Evolutionary conservation across 257 asterid genomes (phyloP), one percentile per base, ranked within the genome.

Genomic region (Solanum tarijense): DNA sequence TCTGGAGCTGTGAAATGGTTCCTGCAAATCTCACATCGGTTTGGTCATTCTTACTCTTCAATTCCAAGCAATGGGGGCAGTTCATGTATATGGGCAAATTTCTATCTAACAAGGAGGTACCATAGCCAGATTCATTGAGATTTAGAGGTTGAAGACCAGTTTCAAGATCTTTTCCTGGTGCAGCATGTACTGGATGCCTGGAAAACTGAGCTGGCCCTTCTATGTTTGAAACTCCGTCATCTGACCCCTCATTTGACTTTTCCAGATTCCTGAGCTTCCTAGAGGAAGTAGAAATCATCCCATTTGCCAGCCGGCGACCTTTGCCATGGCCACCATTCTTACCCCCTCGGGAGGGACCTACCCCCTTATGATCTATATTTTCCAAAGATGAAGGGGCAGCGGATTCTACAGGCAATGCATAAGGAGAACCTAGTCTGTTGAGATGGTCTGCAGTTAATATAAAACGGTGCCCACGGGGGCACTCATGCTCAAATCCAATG

Each of bases 381-480:
- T 91, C 96, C 84, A 83, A 60, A 55, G 93, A 87, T 41, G 90
- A 86, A 73, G 91, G 88, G 41, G 79, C 88, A 83, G 27, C 58
- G 58, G 92, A 90, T 87, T 96, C 98, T 91, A 93, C 96, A 21
- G 93, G 90, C 86, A 87, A 88, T 35, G 93, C 87, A 91, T 90
- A 94, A 27, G 93, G 89, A 52, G 97, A 88, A 74, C 98, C 96
- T 74, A 95, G 98, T 82, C 93, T 96, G 85, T 90, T 90, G 81
- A 97, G 95, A 92, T 94, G 98, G 85, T 94, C 98, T 76, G 89
- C 89, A 58, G 90, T 91, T 89, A 97, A 89, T 87, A 96, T 94
- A 90, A 97, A 96, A 83, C 99, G 92, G 93, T 97, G 99, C 72
- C 99, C 99, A 65, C 84, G 93, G 87, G 99, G 97, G 86, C 99